A percentile compares a stretch with the other conserved stretches of the same genome.
These are phyloP conservation scores for Mycena sp. DNA, from an alignment of 1,284 basidiomycete genomes.

Conservation along the genomic window DNA sequence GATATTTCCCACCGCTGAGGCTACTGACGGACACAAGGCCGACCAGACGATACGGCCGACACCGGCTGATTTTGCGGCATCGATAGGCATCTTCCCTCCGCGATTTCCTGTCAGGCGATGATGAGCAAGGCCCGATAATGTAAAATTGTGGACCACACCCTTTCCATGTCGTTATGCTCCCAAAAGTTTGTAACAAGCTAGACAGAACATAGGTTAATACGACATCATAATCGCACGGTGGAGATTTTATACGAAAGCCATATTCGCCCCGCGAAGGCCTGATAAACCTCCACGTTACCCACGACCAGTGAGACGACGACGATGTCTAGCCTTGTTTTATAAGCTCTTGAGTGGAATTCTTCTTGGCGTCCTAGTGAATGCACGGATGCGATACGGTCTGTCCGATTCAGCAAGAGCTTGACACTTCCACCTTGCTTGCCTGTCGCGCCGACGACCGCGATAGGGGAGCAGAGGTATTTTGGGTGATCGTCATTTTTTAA, in stretches of 20 bases:
- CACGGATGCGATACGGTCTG: conserved; percentile 34
- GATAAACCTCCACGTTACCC: conserved; percentile 14
- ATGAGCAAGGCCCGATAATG: not conserved
- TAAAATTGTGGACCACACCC: not conserved
- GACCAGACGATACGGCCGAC: conserved; percentile 23
- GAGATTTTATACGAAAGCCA: conserved; percentile 16
- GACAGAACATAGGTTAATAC: not conserved
- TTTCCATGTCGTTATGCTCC: conserved; percentile 19
- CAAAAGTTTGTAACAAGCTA: conserved; percentile 26
- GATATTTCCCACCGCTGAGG: conserved; percentile 16
- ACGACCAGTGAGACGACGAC: conserved; percentile 24
- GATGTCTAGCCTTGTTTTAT: conserved; percentile 30
- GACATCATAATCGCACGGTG: too few species aligned
- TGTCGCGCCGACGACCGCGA: conserved; percentile 38
- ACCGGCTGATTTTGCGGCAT: conserved; percentile 13
- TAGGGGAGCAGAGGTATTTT: conserved; percentile 22
- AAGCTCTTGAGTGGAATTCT: conserved; percentile 29
- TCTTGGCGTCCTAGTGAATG: conserved; percentile 34
- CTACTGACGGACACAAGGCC: conserved; percentile 13
- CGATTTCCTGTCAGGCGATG: conserved; percentile 14
- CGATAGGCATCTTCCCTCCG: conserved; percentile 27
- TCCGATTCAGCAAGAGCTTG: conserved; percentile 24
- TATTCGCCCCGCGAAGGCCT: conserved; percentile 22
- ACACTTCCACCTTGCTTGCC: conserved; percentile 37
- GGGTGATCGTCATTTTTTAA: conserved; percentile 34